phyloP scores from a whole-genome alignment of 257 asterid genomes.

The Apocynum venetum region DNA sequence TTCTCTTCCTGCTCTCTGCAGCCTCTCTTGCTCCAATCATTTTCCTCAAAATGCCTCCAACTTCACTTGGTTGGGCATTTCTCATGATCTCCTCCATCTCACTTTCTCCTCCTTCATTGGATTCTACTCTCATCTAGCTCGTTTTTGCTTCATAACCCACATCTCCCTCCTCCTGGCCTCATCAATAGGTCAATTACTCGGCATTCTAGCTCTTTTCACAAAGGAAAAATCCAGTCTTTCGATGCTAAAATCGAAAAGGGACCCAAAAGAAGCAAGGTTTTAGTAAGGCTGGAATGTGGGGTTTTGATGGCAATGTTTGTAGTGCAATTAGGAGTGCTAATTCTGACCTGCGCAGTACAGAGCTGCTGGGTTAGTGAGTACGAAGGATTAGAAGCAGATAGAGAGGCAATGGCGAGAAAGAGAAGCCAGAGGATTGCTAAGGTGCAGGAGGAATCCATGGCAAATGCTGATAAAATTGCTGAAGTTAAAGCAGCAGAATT shows the following conservation, averaged over 20 bases:
- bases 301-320: slow-evolving; percentile 66
- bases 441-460: slow-evolving; percentile 51
- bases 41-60: slow-evolving; percentile 61
- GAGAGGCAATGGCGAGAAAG: slow-evolving; percentile 44
- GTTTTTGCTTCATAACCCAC: slow-evolving; percentile 57
- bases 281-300: slow-evolving; percentile 82
- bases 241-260: slow-evolving; percentile 49
- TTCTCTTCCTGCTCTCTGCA: slow-evolving; percentile 67
- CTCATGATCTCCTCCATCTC: slow-evolving; percentile 52
- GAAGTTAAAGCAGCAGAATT: slow-evolving; percentile 44
- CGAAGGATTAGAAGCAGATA: slow-evolving; percentile 48
- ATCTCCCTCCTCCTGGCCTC: slow-evolving; percentile 61
- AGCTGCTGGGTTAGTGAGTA: slow-evolving; percentile 56
- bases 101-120: slow-evolving; percentile 55
- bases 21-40: slow-evolving; percentile 64
- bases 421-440: slow-evolving; percentile 41
- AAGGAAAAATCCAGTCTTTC: slow-evolving; percentile 55
- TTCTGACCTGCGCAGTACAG: slow-evolving; percentile 51
- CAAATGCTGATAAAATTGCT: slow-evolving; percentile 29
- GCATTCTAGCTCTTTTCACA: slow-evolving; percentile 48
- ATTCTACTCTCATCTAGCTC: slow-evolving; percentile 59
- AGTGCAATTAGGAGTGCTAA: slow-evolving; percentile 52
- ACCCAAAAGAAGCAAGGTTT: slow-evolving; percentile 57
- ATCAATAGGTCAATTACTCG: slow-evolving; percentile 47
- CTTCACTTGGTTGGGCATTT: slow-evolving; percentile 65